Evolutionary conservation across 306 rosid species (phyloP), one percentile per base, ranked within the genome.

Genomic region (Cicer pinnatifidum): DNA sequence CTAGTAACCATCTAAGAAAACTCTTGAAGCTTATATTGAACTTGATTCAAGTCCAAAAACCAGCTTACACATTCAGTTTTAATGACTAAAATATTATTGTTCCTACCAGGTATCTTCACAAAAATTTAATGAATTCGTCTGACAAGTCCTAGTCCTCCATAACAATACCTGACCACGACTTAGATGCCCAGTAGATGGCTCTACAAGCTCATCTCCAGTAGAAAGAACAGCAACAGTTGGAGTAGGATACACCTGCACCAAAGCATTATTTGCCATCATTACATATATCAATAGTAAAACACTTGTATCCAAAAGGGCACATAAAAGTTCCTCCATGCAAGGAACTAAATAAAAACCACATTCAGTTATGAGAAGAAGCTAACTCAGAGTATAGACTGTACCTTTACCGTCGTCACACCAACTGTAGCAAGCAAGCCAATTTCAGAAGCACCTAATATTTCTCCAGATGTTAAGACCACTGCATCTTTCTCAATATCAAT

Each of bases 181-280:
- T 56, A 93, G 69, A 80, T 83, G 70, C 39, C 60, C 75, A 20
- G 90, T 91, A 50, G 85, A 57, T 69, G 91, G 92, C 77, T 93
- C 97, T 48, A 88, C 92, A 79, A 93, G 97, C 72, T 93, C 98
- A 15, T 93, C 98, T 52, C 98, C 97, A 0, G 98, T 91, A 20
- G 97, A 93, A 82, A 93, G 97, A 73, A 93, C 94, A 62, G 84
- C 97, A 54, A 93, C 45, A 35, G 70, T 80, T 51, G 98, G 97
- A 41, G 84, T 75, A 46, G 92, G 87, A 80, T 86, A 88, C 7
- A 93, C 98, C 97, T 93, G 82, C 61, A 76, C 17, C 62, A 77
- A 64, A 71, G 63, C 77, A 79, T 66, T 59, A 52, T 72, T 58
- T n/a, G 69, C 33, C 72, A 48, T 75, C 46, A 67, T 58, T 50